Conservation (phyloP, 2,329 filamentous ascomycete genomes). For the Curvularia spicifera region DNA sequence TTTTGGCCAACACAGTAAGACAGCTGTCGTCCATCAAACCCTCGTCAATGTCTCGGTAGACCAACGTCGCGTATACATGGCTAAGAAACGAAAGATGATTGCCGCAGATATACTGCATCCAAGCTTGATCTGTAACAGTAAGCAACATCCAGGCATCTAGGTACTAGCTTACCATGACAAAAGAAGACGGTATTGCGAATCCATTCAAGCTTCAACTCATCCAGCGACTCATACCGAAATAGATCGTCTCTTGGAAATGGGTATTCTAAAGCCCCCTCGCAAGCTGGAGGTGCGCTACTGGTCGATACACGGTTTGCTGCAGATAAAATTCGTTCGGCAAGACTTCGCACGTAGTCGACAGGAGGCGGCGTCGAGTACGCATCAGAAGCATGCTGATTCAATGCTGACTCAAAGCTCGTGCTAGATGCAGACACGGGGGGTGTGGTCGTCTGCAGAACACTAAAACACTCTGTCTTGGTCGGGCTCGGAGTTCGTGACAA, state of each 20-base stretch:
- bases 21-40: slow-evolving; percentile 37
- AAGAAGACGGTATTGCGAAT: slow-evolving; percentile 29
- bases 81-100: slow-evolving; percentile 43
- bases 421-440: slow-evolving; percentile 16
- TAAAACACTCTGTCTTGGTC: slow-evolving; percentile 22
- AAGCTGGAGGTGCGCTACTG: slow-evolving; percentile 31
- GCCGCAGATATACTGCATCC: slow-evolving; percentile 40
- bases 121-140: slow-evolving; percentile 26
- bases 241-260: slow-evolving; percentile 26
- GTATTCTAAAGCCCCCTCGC: slow-evolving; percentile 32
- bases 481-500: slow-evolving; percentile 36
- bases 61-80: slow-evolving; percentile 42
- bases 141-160: slow-evolving; percentile 1
- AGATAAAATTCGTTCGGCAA: slow-evolving; percentile 36
- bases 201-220: slow-evolving; percentile 35
- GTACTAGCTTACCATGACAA: slow-evolving; percentile 26
- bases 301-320: slow-evolving; percentile 29
- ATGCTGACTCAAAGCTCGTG: slow-evolving; percentile 23
- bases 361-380: slow-evolving; percentile 29
- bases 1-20: slow-evolving; percentile 44
- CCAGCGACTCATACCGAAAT: slow-evolving; percentile 23
- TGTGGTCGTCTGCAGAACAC: slow-evolving; percentile 17
- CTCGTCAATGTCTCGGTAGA: slow-evolving; percentile 42
- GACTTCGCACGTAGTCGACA: slow-evolving; percentile 27
- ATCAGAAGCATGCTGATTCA: slow-evolving; percentile 27